Base-by-base conservation (phyloP, 2,329 filamentous ascomycete genomes). In the Leptographium radiaticola region DNA sequence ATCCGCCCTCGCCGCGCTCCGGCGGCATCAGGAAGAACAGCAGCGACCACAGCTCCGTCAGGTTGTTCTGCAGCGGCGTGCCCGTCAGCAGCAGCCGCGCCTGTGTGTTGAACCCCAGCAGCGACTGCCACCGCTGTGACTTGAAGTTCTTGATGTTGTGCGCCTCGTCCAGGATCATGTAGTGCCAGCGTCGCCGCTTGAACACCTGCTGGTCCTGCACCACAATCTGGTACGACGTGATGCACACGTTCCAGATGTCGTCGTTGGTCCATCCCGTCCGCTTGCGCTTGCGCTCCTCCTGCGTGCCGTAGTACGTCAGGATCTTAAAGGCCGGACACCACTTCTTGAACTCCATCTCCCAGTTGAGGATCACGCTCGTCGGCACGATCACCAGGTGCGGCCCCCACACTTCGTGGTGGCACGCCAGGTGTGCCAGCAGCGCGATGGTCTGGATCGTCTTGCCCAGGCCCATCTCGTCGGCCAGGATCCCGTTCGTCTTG, bases 61-160 rank as follows among this genome's bases (percentile, higher is more conserved):
- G 75, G 58, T 96, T 97, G 68, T 98, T 98, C 67, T 98, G 93
- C 30, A 98, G 75, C 2, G 94, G 93, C 1, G 93, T 98, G 55
- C 93, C 93, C 0, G 93, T 98, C 12, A 98, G 75, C 0, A 98
- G 72, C 12, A 98, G 78, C 38, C 93, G 81, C 33, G 90, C 84
- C 58, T 86, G 83, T 0, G 93, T 97, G 62, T 94, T 91, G 71
- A 98, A 94, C 0, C 87, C 93, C 25, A 98, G 80, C 59, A 98
- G 78, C 0, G 89, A 91, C 67, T 97, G 93, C 90, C 93, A 98
- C 59, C 91, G 78, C 67, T 96, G 90, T 2, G 91, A 96, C 64
- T 95, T 90, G 75, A 97, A 98, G 68, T 98, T 98, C 65, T 98
- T 97, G 76, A 98, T 98, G 70, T 98, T 97, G 72, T 98, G 93